Evolutionary conservation across 169 alveolate species (phyloP), one percentile per base, ranked within the genome.

Genomic region (Besnoitia besnoiti): DNA sequence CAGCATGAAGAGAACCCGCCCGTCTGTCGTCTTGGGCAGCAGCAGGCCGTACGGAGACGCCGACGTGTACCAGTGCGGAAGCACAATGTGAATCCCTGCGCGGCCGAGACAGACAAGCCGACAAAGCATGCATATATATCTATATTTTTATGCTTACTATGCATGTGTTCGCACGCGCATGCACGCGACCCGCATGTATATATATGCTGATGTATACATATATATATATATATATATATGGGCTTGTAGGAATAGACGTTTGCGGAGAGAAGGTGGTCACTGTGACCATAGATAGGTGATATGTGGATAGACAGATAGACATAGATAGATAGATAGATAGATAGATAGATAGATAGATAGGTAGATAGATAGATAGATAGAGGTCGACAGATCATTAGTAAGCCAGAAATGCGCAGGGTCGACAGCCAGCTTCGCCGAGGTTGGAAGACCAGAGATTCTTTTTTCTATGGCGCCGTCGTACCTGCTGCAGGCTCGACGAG

Each of bases 1-100:
- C 2, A 97, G 94, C 24, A 97, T 51, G 91, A 98, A 98, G n/a
- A 98, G 95, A 35, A 98, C 98, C 87, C 99, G 94, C 59, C 98
- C 99, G 92, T 98, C 99, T 47, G 96, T 89, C 24, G 99, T 98
- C 94, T 98, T 94, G 39, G 99, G 98, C 42, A 98, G 96, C 4
- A 98, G 93, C 90, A 97, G 90, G 2, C 99, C 99, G 51, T 91
- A 94, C 75, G 96, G 95, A 61, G 96, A 95, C 14, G 99, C 97
- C 4, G 80, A 59, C 39, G 89, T 44, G 62, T 91, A 91, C 87
- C 85, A 91, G 76, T 84, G 62, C 19, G 94, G 94, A 77, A 91
- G 35, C 50, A 85, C 94, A 44, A 91, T 14, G 33, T 91, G 94
- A 27, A 50, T 42, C 5, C 93, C 93, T 89, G 85, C 55, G n/a